phyloP scores from a whole-genome alignment of 495 filamentous ascomycete genomes.

The Cudoniella acicularis region DNA sequence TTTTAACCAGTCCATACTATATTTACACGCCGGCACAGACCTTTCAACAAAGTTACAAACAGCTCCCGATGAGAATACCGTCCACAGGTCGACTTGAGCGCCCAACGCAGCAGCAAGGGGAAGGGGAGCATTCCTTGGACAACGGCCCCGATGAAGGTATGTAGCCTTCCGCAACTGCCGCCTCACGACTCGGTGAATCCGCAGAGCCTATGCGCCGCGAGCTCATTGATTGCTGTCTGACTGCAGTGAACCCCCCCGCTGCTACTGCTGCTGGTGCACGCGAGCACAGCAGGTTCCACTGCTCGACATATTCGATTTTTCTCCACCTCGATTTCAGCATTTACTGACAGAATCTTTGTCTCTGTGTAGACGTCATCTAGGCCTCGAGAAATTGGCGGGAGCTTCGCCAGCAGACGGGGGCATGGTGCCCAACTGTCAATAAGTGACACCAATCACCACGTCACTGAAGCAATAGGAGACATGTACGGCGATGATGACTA shows the following conservation, averaged over 20 bases:
- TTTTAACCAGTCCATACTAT: background rate
- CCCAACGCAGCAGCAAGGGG: constrained; percentile 24
- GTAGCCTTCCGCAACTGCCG: constrained; percentile 11
- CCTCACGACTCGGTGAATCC: background rate
- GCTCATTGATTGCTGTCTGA: background rate
- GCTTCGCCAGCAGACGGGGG: constrained; percentile 51
- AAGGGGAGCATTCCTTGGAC: constrained; percentile 24
- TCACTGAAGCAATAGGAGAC: constrained; percentile 94
- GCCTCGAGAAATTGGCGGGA: constrained; percentile 51
- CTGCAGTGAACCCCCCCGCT: background rate
- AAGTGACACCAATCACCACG: constrained; percentile 77
- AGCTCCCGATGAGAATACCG: constrained; percentile 25
- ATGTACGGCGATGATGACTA: constrained; percentile 88
- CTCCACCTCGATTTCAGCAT: background rate
- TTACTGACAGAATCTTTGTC: constrained; percentile 15
- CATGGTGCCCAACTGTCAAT: constrained; percentile 55
- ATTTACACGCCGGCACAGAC: background rate
- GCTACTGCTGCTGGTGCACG: constrained; percentile 7
- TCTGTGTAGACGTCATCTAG: constrained; percentile 48
- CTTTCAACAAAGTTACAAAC: constrained; percentile 2
- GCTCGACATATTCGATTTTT: background rate
- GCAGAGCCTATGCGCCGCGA: background rate
- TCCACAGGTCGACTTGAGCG: constrained; percentile 19
- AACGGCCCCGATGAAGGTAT: constrained; percentile 24
- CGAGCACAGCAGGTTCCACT: constrained; percentile 15